phyloP scores from a whole-genome alignment of 352 stramenopile species.

The Phytopythium oedochilum region DNA sequence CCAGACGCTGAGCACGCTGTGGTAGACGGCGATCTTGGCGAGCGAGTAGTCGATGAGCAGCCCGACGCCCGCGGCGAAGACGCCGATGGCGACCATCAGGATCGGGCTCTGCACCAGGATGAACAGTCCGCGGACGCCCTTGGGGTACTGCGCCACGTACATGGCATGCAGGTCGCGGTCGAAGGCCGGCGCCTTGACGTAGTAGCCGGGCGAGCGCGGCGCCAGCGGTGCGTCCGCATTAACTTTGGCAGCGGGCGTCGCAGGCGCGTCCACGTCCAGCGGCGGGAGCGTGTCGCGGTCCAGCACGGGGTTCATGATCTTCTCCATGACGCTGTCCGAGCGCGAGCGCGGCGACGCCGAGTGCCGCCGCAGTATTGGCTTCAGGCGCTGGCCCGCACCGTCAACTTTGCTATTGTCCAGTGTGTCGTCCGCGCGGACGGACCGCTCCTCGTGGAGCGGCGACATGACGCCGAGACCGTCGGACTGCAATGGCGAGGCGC shows the following conservation, averaged over 20 bases:
- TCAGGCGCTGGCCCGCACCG: neutral
- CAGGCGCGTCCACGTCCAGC: neutral
- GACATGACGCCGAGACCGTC: neutral
- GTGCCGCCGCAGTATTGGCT: neutral
- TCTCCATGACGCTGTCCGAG: constrained; percentile 62
- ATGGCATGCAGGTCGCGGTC: constrained; percentile 71
- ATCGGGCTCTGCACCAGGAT: constrained; percentile 70
- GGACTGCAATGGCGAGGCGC: constrained; percentile 13
- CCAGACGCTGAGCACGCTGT: constrained; percentile 43
- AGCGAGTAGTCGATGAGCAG: constrained; percentile 63
- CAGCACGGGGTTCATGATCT: constrained; percentile 68
- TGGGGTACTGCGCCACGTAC: constrained; percentile 65
- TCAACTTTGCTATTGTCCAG: neutral
- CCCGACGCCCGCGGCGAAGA: constrained; percentile 63
- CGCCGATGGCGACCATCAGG: constrained; percentile 55
- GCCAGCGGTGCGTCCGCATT: neutral
- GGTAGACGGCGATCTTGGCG: constrained; percentile 55
- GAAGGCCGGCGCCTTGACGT: constrained; percentile 55
- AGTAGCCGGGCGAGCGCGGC: constrained; percentile 21
- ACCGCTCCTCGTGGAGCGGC: neutral
- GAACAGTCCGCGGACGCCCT: constrained; percentile 48
- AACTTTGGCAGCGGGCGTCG: neutral
- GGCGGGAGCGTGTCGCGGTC: constrained; percentile 33
- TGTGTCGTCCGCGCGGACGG: neutral
- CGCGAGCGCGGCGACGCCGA: constrained; percentile 27